A percentile compares a stretch with the other conserved stretches of the same genome.
These are phyloP conservation scores for Cladosporium sp. DNA, from an alignment of 2,329 filamentous ascomycete species.

Conservation along the genomic window DNA sequence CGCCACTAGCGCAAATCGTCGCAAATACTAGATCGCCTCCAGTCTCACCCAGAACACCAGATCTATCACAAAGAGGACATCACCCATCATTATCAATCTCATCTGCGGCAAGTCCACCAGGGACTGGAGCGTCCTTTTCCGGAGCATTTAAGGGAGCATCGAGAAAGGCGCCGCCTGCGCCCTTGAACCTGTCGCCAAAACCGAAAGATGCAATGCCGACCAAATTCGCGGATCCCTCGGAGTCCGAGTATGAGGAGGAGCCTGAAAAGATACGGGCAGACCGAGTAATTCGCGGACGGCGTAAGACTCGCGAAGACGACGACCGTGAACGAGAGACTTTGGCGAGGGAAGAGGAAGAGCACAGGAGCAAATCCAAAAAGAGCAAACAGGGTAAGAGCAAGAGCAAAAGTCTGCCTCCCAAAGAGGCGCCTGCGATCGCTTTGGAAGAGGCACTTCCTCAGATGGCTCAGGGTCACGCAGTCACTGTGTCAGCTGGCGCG, in stretches of 20 bases:
- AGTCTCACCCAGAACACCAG: slow-evolving; percentile 25
- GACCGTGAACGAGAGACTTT: slow-evolving; percentile 72
- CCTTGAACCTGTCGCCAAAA: slow-evolving; percentile 65
- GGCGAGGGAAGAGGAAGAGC: slow-evolving; percentile 62
- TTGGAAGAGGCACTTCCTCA: slow-evolving; percentile 1
- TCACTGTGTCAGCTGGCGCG: not conserved
- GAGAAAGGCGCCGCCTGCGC: slow-evolving; percentile 82
- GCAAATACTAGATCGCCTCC: slow-evolving; percentile 27
- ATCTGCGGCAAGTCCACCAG: slow-evolving; percentile 15
- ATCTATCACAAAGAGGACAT: slow-evolving; percentile 21
- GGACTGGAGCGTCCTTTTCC: slow-evolving; percentile 23
- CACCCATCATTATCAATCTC: slow-evolving; percentile 17
- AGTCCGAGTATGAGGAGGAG: slow-evolving; percentile 81
- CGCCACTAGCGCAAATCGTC: slow-evolving; percentile 19
- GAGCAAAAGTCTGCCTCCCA: slow-evolving; percentile 33
- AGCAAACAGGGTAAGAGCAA: slow-evolving; percentile 57
- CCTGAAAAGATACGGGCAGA: slow-evolving; percentile 47
- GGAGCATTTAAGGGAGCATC: slow-evolving; percentile 38
- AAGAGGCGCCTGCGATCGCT: not conserved
- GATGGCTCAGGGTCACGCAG: not conserved
- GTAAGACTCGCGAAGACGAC: slow-evolving; percentile 85
- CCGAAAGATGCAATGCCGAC: slow-evolving; percentile 12
- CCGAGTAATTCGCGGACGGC: slow-evolving; percentile 61
- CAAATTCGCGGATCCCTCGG: slow-evolving; percentile 61
- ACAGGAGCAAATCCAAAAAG: slow-evolving; percentile 72